A percentile compares a stretch with the other conserved stretches of the same genome.
phyloP scores from a whole-genome alignment of 257 asterid genomes.

The Fraxinus excelsior region DNA sequence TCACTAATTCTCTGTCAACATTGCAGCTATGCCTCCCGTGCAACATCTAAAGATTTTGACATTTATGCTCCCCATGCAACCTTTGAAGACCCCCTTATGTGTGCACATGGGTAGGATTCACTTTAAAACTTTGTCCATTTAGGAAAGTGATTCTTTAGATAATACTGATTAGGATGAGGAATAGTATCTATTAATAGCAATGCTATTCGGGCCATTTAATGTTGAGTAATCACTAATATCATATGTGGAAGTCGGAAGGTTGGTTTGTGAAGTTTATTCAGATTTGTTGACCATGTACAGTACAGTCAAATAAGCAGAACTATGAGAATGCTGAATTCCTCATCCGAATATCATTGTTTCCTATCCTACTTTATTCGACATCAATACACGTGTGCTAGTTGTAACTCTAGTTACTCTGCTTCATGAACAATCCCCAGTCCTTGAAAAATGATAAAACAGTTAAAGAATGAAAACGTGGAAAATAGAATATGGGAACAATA shows the following conservation, averaged over 20 bases:
- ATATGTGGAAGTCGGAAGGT: not conserved
- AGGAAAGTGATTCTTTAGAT: not conserved
- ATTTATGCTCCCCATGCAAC: constrained; percentile 77
- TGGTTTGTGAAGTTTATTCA: not conserved
- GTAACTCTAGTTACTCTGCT: too few species aligned
- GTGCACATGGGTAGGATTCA: constrained; percentile 70
- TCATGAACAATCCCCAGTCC: too few species aligned
- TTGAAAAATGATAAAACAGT: too few species aligned
- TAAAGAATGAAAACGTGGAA: too few species aligned
- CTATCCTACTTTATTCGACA: not conserved
- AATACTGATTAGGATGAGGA: not conserved
- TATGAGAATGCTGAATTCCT: not conserved
- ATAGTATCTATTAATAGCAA: not conserved
- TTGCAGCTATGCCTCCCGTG: constrained; percentile 76
- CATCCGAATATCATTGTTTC: not conserved
- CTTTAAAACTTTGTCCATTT: not conserved
- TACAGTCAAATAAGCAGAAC: not conserved
- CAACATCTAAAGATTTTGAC: constrained; percentile 70
- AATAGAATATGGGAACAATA: too few species aligned
- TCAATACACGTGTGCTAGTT: too few species aligned
- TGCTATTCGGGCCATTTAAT: not conserved
- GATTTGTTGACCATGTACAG: too few species aligned
- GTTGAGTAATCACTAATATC: not conserved
- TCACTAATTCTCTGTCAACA: constrained; percentile 14
- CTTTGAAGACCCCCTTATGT: constrained; percentile 90